Evolutionary conservation across 2,329 filamentous ascomycete genomes (phyloP), one percentile per base, ranked within the genome.

Genomic region (Diaporthe caulivora): DNA sequence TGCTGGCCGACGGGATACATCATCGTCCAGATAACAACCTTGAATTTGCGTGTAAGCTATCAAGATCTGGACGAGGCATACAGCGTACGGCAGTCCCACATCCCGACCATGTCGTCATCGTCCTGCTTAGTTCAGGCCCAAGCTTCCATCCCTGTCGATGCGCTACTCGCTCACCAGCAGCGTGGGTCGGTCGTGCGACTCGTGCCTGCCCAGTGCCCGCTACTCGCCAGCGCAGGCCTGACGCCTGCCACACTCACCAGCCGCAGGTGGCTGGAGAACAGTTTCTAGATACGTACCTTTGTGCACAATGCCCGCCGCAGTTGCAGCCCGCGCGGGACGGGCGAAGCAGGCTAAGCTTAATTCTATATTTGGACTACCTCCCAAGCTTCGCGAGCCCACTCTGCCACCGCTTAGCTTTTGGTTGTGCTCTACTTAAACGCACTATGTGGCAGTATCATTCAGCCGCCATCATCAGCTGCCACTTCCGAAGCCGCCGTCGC

Each of bases 91-190:
- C 21, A 8, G 44, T 37, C 42, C 67, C 67, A 70, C 67, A 31
- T 51, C 24, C 54, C 68, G 62, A 53, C 44, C 26, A 71, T 71
- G 55, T 71, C 68, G 68, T 71, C 68, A 71, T 71, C 55, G 17
- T 29, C 1, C 44, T 62, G 31, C 54, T 10, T 51, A n/a, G n/a
- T n/a, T n/a, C n/a, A n/a, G 44, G 55, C 31, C 49, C 54, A 60
- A 58, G 55, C 68, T 51, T 34, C 31, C 10, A 34, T 26, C 68
- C 68, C 54, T 70, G 54, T 53, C 47, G 4, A 18, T 31, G n/a
- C 5, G 21, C 31, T 24, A 21, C 57, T 21, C n/a, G n/a, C 37
- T 13, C 37, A 40, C 37, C 37, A 40, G 8, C 47, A n/a, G 47
- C n/a, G n/a, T 67, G 62, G 62, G 29, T 53, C 62, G 1, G 44